phyloP scores from a whole-genome alignment of 2,329 filamentous ascomycete genomes.

The Diplodia seriata region DNA sequence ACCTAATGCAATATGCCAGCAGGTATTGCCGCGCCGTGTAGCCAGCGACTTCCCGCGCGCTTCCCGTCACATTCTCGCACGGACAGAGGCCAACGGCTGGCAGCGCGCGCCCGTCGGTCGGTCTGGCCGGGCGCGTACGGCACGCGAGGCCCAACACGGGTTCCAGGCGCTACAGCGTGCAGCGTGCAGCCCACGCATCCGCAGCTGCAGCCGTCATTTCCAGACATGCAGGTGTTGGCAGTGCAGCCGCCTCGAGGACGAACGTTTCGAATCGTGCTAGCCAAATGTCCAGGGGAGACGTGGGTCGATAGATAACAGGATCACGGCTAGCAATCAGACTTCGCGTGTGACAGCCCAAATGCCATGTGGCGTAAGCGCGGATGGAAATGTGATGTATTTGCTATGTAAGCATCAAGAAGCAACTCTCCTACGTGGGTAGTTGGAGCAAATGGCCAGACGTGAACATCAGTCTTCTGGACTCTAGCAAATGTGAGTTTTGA shows the following conservation, averaged over 20 bases:
- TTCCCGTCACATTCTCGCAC: background rate
- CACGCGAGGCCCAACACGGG: slow-evolving; percentile 12
- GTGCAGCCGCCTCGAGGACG: background rate
- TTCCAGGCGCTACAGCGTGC: background rate
- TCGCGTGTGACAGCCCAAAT: background rate
- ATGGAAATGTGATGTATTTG: too few relatives aligned
- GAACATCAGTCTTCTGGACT: too few relatives aligned
- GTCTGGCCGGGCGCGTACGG: slow-evolving; percentile 2
- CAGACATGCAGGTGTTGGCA: slow-evolving; percentile 7
- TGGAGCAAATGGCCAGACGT: too few relatives aligned
- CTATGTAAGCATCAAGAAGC: too few relatives aligned
- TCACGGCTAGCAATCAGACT: slow-evolving; percentile 16
- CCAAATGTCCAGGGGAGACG: slow-evolving; percentile 18
- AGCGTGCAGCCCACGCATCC: background rate
- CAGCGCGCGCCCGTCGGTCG: background rate
- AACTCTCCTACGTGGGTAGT: too few relatives aligned
- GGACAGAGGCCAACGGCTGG: background rate
- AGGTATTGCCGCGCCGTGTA: slow-evolving; percentile 18
- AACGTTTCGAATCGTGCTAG: slow-evolving; percentile 9
- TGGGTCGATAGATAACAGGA: slow-evolving; percentile 15
- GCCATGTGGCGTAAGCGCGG: too few relatives aligned
- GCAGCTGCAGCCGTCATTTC: background rate
- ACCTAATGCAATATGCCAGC: background rate
- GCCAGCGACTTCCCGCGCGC: slow-evolving; percentile 15
- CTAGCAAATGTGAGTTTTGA: too few relatives aligned